These are phyloP conservation scores for Linderina pennispora DNA, from an alignment of 192 early-diverging fungal species.

Conservation along the genomic window DNA sequence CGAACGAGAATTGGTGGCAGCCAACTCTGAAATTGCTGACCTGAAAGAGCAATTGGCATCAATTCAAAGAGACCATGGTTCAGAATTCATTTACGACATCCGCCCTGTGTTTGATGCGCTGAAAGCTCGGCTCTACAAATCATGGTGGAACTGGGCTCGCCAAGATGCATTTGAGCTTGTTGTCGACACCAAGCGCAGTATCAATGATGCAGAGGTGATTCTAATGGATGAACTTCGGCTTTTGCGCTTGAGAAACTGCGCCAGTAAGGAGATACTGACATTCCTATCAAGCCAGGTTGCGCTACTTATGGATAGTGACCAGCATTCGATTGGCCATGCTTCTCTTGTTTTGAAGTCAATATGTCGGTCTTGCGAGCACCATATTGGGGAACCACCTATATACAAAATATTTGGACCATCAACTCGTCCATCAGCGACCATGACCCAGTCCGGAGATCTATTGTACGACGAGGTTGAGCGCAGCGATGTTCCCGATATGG, in stretches of 20 bases:
- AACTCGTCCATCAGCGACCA: no score
- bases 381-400: conserved; percentile 33
- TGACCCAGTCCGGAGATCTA: conserved; percentile 2
- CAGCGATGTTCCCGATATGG: conserved; percentile 54
- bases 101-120: conserved; percentile 65
- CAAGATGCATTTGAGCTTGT: conserved; percentile 35
- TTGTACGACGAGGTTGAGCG: conserved; percentile 30
- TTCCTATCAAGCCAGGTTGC: conserved; percentile 70
- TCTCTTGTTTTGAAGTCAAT: conserved; percentile 51
- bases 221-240: no score
- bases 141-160: conserved; percentile 93
- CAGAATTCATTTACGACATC: no score
- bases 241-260: no score
- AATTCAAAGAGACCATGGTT: no score
- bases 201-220: conserved; percentile 56
- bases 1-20: no score
- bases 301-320: no score
- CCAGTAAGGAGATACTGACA: conserved; percentile 69
- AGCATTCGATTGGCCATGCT: no score
- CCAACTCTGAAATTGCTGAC: no score
- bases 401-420: no score
- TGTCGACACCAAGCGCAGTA: conserved; percentile 84
- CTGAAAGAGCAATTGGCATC: no score
- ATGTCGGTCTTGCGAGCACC: conserved; percentile 67
- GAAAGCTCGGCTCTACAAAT: conserved; percentile 84